phyloP scores from a whole-genome alignment of 352 stramenopile species.

The Phytophthora sp. region DNA sequence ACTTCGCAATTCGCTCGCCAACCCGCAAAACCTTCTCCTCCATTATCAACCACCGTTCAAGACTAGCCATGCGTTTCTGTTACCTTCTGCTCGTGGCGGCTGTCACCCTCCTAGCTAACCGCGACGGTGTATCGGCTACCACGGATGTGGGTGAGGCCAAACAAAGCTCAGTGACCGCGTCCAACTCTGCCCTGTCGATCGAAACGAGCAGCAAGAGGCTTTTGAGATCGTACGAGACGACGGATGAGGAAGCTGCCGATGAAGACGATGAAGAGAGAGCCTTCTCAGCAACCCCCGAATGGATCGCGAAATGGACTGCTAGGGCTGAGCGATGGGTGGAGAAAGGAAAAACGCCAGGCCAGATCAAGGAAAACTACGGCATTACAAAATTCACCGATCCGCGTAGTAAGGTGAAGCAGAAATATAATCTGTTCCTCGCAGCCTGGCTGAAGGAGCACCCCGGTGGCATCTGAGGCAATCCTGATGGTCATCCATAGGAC shows the following conservation, averaged over 20 bases:
- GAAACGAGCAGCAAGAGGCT: neutral
- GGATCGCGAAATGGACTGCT: neutral
- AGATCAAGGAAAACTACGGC: neutral
- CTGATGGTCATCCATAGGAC: too few species aligned
- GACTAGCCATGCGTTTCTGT: neutral
- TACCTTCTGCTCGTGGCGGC: neutral
- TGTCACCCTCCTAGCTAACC: neutral
- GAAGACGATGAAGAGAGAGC: neutral
- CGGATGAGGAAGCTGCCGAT: neutral
- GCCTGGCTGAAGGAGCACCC: neutral
- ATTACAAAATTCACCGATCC: neutral
- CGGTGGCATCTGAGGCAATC: too few species aligned
- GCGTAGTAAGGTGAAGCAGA: neutral
- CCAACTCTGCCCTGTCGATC: neutral
- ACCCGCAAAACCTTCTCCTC: neutral
- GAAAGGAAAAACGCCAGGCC: neutral
- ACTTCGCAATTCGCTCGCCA: neutral
- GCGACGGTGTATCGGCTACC: neutral
- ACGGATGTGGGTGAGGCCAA: neutral
- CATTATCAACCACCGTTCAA: neutral
- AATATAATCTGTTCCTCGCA: conserved; percentile 2
- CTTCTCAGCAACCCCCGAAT: neutral
- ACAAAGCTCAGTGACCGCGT: neutral
- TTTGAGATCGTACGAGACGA: neutral
- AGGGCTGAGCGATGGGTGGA: neutral